Evolutionary conservation across 2,329 filamentous ascomycete genomes (phyloP), one percentile per base, ranked within the genome.

Genomic region (Gnomoniopsis smithogilvyi): DNA sequence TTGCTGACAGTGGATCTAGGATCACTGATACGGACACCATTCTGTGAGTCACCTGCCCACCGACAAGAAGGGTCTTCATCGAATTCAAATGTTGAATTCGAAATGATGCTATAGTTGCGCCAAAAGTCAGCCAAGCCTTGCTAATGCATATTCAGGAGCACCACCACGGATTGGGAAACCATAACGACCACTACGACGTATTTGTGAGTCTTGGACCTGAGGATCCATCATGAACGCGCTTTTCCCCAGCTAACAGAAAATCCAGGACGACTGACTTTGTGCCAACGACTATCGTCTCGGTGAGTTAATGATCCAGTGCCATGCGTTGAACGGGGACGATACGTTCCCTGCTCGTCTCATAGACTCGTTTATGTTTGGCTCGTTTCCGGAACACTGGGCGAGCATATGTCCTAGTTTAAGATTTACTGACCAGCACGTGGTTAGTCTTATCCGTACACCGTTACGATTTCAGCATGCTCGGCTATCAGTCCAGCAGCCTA

Each of bases 391-490:
- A n/a, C n/a, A n/a, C n/a, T n/a, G n/a, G n/a, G n/a, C n/a, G n/a
- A n/a, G n/a, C n/a, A n/a, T n/a, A n/a, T n/a, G n/a, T n/a, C n/a
- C n/a, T n/a, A n/a, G n/a, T n/a, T n/a, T n/a, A n/a, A n/a, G n/a
- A n/a, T n/a, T 41, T 4, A 41, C 38, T 15, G 14, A 41, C n/a
- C n/a, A 15, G 4, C 38, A 41, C 38, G 38, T 41, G 4, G n/a
- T 14, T 51, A 64, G 63, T 64, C 61, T n/a, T 63, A 57, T 30
- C 61, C 61, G 3, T 60, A 62, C 15, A 63, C 56, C 11, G 41
- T 46, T 45, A 64, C 63, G 7, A 45, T 62, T 6, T 49, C 53
- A 33, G 51, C 46, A 46, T 64, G 63, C 51, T 53, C 56, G 41
- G 56, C 52, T 30, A 50, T 53, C 11, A 22, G 34, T 26, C 24